These are phyloP conservation scores for Gymnopilus dilepis DNA, from an alignment of 768 basidiomycete genomes.

Conservation along the genomic window DNA sequence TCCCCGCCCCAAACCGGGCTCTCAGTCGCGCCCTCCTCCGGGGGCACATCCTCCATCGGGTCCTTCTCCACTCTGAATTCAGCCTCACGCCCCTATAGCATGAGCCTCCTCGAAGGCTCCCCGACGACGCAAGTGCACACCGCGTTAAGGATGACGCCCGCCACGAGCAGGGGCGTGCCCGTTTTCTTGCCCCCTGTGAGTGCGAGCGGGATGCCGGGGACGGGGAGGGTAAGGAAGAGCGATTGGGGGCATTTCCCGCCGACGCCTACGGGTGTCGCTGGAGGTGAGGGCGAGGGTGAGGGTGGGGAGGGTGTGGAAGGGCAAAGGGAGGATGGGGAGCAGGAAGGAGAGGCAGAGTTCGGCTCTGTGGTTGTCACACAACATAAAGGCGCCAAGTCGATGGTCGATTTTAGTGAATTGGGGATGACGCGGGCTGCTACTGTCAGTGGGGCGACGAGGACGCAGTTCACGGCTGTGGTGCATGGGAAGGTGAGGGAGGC, in stretches of 20 bases:
- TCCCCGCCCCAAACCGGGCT: slow-evolving; percentile 31
- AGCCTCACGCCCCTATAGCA: slow-evolving; percentile 38
- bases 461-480: slow-evolving; percentile 64
- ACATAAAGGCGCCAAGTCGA: slow-evolving; percentile 31
- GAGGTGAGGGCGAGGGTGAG: slow-evolving; percentile 3
- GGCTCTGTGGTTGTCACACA: slow-evolving; percentile 15
- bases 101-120: slow-evolving; percentile 44
- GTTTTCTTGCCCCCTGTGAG: slow-evolving; percentile 40
- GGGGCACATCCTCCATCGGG: slow-evolving; percentile 22
- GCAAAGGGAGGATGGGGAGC: not conserved
- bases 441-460: slow-evolving; percentile 20
- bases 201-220: too few relatives aligned
- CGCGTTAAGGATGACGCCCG: slow-evolving; percentile 43
- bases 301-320: not conserved
- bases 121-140: slow-evolving; percentile 19
- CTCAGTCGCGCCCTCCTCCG: slow-evolving; percentile 17
- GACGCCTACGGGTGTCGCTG: too few relatives aligned
- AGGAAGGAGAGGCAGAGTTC: not conserved
- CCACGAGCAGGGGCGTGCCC: slow-evolving; percentile 42
- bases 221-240: slow-evolving; percentile 30
- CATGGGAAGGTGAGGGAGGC: slow-evolving; percentile 57
- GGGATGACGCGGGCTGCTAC: slow-evolving; percentile 12
- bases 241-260: slow-evolving; percentile 44
- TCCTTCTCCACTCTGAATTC: slow-evolving; percentile 27
- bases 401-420: slow-evolving; percentile 22